Conservation (phyloP, 2,329 filamentous ascomycete species). For the Penicillium sp. region DNA sequence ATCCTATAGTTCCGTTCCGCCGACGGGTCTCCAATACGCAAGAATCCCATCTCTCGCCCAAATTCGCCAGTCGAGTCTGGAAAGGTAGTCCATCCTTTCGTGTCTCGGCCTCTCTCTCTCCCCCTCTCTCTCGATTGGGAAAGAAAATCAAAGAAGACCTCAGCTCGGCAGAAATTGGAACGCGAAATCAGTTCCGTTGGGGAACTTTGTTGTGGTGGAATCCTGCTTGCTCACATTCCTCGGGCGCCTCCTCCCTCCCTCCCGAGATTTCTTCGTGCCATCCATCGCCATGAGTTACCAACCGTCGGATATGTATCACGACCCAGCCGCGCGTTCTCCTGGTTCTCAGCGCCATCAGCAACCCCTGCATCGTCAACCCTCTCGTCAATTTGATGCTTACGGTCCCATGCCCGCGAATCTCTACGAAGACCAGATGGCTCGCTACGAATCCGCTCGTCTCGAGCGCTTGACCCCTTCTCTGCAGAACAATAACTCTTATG, state of each 20-base stretch:
- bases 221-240: constrained; percentile 29
- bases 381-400: constrained; percentile 71
- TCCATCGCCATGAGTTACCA: constrained; percentile 34
- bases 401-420: constrained; percentile 60
- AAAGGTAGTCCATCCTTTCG: no score
- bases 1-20: constrained; percentile 24
- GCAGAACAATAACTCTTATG: constrained; percentile 51
- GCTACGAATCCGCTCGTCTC: constrained; percentile 50
- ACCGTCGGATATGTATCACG: constrained; percentile 56
- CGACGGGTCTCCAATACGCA: constrained; percentile 6
- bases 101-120: no score
- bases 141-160: no score
- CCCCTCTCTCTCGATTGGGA: no score
- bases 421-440: constrained; percentile 63
- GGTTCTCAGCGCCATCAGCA: constrained; percentile 63
- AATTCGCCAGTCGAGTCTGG: no score
- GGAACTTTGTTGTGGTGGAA: constrained; percentile 21
- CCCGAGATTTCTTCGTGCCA: constrained; percentile 21
- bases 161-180: not conserved
- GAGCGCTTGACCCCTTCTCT: constrained; percentile 56
- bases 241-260: constrained; percentile 7
- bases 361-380: constrained; percentile 63
- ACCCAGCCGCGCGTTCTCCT: constrained; percentile 64
- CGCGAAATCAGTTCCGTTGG: not conserved
- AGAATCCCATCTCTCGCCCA: no score